A percentile compares a stretch with the other conserved stretches of the same genome.
These are phyloP conservation scores for Termitomyces sp. DNA, from an alignment of 768 basidiomycete genomes.

Conservation along the genomic window DNA sequence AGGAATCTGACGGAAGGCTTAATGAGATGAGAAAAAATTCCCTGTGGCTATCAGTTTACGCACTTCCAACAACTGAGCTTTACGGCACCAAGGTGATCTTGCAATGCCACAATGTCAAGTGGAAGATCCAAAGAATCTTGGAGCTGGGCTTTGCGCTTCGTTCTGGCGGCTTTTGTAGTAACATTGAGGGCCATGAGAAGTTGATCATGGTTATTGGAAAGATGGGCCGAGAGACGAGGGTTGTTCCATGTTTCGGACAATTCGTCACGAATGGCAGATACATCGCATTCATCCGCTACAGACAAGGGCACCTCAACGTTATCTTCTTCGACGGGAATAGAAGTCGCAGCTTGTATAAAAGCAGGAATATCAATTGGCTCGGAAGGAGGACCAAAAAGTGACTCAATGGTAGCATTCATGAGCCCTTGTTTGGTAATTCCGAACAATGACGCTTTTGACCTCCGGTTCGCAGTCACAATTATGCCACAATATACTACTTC, in stretches of 20 bases:
- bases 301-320: constrained; percentile 12
- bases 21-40: not conserved
- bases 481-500: no score
- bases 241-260: constrained; percentile 47
- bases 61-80: constrained; percentile 61
- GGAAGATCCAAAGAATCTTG: constrained; percentile 35
- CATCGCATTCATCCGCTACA: constrained; percentile 33
- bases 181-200: constrained; percentile 29
- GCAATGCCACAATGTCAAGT: constrained; percentile 43
- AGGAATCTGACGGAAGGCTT: constrained; percentile 41
- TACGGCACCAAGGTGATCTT: constrained; percentile 45
- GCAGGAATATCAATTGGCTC: constrained; percentile 41
- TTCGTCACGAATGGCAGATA: constrained; percentile 42
- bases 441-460: no score
- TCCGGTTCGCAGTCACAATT: no score
- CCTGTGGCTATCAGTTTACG: constrained; percentile 17
- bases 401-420: constrained; percentile 31
- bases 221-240: constrained; percentile 52
- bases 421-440: constrained; percentile 1
- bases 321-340: constrained; percentile 4
- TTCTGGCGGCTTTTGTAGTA: constrained; percentile 25
- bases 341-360: constrained; percentile 34
- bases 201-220: constrained; percentile 48
- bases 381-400: constrained; percentile 62
- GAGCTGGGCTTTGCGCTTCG: constrained; percentile 25